Evolutionary conservation across 2,329 filamentous ascomycete species (phyloP), one percentile per base, ranked within the genome.

Genomic region (Chaetomiaceae sp.): DNA sequence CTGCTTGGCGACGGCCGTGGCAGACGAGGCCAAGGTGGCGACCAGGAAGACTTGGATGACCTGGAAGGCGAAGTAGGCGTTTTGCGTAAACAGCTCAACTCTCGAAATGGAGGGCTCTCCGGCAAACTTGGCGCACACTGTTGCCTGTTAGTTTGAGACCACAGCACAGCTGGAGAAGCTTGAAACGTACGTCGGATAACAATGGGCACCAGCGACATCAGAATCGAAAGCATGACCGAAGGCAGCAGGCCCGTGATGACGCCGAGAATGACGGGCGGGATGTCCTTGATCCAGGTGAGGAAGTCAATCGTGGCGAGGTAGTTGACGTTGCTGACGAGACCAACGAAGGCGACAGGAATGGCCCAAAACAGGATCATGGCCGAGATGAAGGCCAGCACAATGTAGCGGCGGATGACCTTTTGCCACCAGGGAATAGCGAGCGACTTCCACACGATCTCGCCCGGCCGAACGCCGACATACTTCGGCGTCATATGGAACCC

Each of bases 21-120:
- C 91, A 1, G 90, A 85, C 15, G 90, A 92, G 1, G 88, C 81
- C 27, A 97, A 61, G 0, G 92, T 96, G 0, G 89, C 85, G 45
- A 97, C 83, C 53, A 97, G 73, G 73, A 97, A 97, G 40, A 96
- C 89, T 67, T 97, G 91, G 19, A 96, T 78, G 39, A 97, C 83
- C 69, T 94, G 89, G 73, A 95, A 95, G 42, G 81, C 83, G 65
- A 96, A 99, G 76, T 95, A 97, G 62, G 84, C 88, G 65, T 91
- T 94, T 67, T 97, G 90, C 0, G 89, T 91, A 54, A 90, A 91
- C 8, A 97, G 75, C 69, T 99, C 94, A 15, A 95, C 84, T 11
- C 87, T 80, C 1, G 90, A 86, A 6, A 83, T 70, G 1, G 89
- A 94, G 1, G 91, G 89, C 57, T 88, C 88, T 51, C 94, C 94